Conservation (phyloP, 78 protist species). For the Salpingoeca rosetta region DNA sequence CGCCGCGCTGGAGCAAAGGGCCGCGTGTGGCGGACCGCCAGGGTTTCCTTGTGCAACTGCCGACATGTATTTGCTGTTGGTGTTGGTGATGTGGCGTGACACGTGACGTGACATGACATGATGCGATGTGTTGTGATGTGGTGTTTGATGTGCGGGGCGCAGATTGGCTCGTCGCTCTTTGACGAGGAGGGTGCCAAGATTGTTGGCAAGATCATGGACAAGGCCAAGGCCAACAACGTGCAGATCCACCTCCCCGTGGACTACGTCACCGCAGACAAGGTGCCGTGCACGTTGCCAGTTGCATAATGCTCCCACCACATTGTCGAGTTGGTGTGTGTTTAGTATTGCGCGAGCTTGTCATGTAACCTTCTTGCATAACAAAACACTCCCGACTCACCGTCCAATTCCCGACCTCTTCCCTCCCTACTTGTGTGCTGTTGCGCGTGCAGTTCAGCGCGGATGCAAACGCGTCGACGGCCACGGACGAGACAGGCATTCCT, state of each 20-base stretch:
- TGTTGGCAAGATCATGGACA: conserved; percentile 59
- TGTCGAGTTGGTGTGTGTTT: conserved; percentile 37
- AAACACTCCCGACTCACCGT: neutral
- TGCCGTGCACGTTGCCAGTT: too few relatives aligned
- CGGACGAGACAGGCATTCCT: conserved; percentile 71
- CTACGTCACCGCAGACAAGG: conserved; percentile 70
- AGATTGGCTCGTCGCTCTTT: conserved; percentile 75
- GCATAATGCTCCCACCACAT: too few relatives aligned
- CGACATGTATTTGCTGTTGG: too few relatives aligned
- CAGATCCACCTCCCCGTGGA: conserved; percentile 81
- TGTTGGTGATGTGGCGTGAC: too few relatives aligned
- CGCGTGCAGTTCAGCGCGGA: conserved; percentile 2
- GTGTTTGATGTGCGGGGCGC: too few relatives aligned
- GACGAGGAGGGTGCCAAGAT: conserved; percentile 77
- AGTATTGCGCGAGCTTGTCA: too few relatives aligned
- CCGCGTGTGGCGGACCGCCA: too few relatives aligned
- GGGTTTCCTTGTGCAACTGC: too few relatives aligned
- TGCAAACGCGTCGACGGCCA: conserved; percentile 1
- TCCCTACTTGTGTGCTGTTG: neutral
- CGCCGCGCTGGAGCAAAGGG: too few relatives aligned
- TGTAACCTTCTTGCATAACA: neutral
- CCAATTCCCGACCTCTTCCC: neutral
- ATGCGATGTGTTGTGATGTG: too few relatives aligned
- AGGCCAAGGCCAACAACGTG: conserved; percentile 61
- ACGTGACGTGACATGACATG: too few relatives aligned